These are phyloP conservation scores for Russula abietina DNA, from an alignment of 768 basidiomycete genomes.

Conservation along the genomic window DNA sequence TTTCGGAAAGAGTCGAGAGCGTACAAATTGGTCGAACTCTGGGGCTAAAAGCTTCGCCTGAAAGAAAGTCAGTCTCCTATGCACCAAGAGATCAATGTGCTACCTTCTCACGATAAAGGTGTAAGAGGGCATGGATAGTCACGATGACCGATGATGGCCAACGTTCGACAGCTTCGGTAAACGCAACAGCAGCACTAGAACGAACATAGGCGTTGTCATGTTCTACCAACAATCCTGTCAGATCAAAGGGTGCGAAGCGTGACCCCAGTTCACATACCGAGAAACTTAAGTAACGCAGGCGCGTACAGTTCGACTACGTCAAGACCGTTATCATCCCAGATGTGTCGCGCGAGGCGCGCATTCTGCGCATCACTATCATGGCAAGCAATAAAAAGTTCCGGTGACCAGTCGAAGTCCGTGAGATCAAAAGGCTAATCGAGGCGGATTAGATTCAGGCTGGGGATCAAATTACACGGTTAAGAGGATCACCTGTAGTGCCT, in stretches of 20 bases:
- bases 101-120: constrained; percentile 81
- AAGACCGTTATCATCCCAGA: constrained; percentile 96
- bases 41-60: constrained; percentile 83
- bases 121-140: constrained; percentile 52
- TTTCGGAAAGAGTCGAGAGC: constrained; percentile 27
- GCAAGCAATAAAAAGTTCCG: constrained; percentile 79
- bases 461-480: not conserved
- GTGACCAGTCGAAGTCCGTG: constrained; percentile 90
- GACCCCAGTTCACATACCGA: constrained; percentile 47
- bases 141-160: constrained; percentile 53
- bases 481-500: constrained; percentile 68
- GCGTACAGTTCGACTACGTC: constrained; percentile 73
- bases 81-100: not conserved
- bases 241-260: constrained; percentile 3
- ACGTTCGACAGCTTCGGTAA: constrained; percentile 70
- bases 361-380: constrained; percentile 92
- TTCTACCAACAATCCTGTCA: constrained; percentile 37
- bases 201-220: constrained; percentile 82
- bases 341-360: constrained; percentile 64
- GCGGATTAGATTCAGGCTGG: not conserved
- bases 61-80: not conserved
- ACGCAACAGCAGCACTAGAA: constrained; percentile 57
- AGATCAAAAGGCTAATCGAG: constrained; percentile 76
- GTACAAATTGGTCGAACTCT: constrained; percentile 88
- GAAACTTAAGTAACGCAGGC: constrained; percentile 49